Percentiles rank a stretch among this genome's conserved stretches.
Evolutionary conservation across 805 yeast genomes (phyloP).

Genomic region (Yamadazyma akitaensis): DNA sequence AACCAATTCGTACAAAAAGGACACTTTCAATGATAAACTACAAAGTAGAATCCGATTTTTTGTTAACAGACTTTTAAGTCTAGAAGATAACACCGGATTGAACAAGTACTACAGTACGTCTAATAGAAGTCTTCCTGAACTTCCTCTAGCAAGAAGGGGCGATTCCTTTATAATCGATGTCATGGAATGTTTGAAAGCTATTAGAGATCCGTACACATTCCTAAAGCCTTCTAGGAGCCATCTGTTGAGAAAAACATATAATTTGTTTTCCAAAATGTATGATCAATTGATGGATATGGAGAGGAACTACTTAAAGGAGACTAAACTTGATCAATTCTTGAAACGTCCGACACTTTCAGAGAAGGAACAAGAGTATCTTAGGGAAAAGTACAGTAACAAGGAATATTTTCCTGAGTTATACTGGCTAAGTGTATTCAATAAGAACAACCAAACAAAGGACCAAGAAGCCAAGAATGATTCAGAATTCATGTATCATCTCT

Average conservation of each 20-base stretch:
- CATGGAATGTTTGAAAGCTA: slow-evolving; percentile 24
- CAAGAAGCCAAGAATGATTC: slow-evolving; percentile 22
- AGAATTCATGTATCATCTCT: slow-evolving; percentile 20
- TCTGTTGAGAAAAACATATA: slow-evolving; percentile 20
- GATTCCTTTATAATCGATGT: slow-evolving; percentile 31
- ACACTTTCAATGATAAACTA: slow-evolving; percentile 36
- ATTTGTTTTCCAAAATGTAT: slow-evolving; percentile 25
- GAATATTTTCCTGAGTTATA: slow-evolving; percentile 37
- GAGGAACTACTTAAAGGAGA: slow-evolving; percentile 1
- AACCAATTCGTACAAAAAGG: slow-evolving; percentile 32
- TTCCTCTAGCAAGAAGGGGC: slow-evolving; percentile 12
- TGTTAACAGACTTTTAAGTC: slow-evolving; percentile 28
- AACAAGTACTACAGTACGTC: slow-evolving; percentile 37
- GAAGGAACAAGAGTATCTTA: slow-evolving; percentile 10
- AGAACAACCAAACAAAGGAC: slow-evolving; percentile 17
- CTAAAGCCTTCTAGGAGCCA: slow-evolving; percentile 21
- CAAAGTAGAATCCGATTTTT: slow-evolving; percentile 35
- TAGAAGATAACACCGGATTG: slow-evolving; percentile 45
- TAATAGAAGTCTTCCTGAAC: slow-evolving; percentile 23
- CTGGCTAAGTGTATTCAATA: slow-evolving; percentile 28
- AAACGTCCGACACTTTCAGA: neutral
- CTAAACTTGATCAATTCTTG: neutral
- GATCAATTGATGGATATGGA: slow-evolving; percentile 29
- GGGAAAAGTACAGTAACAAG: slow-evolving; percentile 17
- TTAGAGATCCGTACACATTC: slow-evolving; percentile 34